These are phyloP conservation scores for Lobosporangium transversale DNA, from an alignment of 192 early-diverging fungal genomes.

Conservation along the genomic window DNA sequence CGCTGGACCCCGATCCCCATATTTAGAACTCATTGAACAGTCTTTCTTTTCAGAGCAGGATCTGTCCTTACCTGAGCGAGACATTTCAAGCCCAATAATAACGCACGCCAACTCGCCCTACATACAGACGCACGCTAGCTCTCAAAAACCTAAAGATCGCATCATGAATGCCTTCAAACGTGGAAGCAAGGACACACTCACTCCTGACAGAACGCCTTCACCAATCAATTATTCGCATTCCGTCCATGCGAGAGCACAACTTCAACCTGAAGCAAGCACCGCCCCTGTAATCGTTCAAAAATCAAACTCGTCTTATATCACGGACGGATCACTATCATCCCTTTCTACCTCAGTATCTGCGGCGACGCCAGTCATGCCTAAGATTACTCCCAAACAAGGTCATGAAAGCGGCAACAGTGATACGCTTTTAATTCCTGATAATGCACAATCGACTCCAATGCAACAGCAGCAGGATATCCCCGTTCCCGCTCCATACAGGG, in stretches of 20 bases:
- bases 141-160: constrained; percentile 5
- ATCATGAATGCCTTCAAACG: constrained; percentile 21
- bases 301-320: neutral
- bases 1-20: constrained; percentile 7
- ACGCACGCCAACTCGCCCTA: neutral
- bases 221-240: constrained; percentile 10
- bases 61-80: constrained; percentile 23
- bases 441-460: neutral
- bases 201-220: constrained; percentile 1
- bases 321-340: constrained; percentile 6
- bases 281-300: neutral
- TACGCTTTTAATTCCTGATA: neutral
- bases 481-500: neutral
- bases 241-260: constrained; percentile 7
- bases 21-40: constrained; percentile 28
- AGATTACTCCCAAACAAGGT: constrained; percentile 13
- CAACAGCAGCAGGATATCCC: constrained; percentile 2
- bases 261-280: neutral
- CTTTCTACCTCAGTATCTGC: constrained; percentile 10
- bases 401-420: constrained; percentile 3
- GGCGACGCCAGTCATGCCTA: neutral
- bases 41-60: constrained; percentile 32
- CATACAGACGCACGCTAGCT: neutral
- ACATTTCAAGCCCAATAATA: constrained; percentile 7
- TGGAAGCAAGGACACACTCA: constrained; percentile 30